Conservation (phyloP, 2,329 filamentous ascomycete genomes). For the Fusarium sp. region DNA sequence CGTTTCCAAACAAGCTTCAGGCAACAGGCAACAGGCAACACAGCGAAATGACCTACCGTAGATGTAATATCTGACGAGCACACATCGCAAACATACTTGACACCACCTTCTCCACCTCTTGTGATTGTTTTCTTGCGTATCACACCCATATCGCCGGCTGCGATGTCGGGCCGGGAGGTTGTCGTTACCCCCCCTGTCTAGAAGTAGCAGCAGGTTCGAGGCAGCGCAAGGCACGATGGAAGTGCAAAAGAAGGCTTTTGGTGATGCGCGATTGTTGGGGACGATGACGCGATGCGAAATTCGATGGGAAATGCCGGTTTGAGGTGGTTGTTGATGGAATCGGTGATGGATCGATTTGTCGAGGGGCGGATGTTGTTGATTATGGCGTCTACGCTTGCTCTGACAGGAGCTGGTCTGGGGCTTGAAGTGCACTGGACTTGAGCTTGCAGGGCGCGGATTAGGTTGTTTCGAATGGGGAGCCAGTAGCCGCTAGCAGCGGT, state of each 20-base stretch:
- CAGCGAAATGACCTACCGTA: constrained; percentile 70
- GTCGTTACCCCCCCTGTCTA: constrained; percentile 41
- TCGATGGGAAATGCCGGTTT: constrained; percentile 44
- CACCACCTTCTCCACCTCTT: constrained; percentile 84
- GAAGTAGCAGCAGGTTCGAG: constrained; percentile 23
- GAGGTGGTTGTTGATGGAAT: constrained; percentile 43
- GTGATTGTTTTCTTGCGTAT: constrained; percentile 95
- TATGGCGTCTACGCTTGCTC: constrained; percentile 32
- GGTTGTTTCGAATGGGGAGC: constrained; percentile 29
- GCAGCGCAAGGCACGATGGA: constrained; percentile 25
- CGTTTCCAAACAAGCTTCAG: constrained; percentile 1
- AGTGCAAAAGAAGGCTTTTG: constrained; percentile 17
- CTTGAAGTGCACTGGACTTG: constrained; percentile 5
- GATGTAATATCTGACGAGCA: constrained; percentile 97
- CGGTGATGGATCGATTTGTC: constrained; percentile 33
- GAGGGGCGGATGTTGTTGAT: constrained; percentile 38
- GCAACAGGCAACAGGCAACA: constrained; percentile 5
- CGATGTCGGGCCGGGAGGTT: constrained; percentile 39
- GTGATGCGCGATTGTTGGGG: constrained; percentile 27
- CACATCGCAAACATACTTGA: constrained; percentile 97
- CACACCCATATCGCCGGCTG: constrained; percentile 75
- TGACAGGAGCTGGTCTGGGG: constrained; percentile 14
- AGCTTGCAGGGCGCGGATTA: constrained; percentile 4
- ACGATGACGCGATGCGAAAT: constrained; percentile 36
- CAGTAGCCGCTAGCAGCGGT: constrained; percentile 9